A percentile compares a stretch with the other conserved stretches of the same genome.
Conservation (phyloP, 805 yeast species). For the Candida morakotiae region DNA sequence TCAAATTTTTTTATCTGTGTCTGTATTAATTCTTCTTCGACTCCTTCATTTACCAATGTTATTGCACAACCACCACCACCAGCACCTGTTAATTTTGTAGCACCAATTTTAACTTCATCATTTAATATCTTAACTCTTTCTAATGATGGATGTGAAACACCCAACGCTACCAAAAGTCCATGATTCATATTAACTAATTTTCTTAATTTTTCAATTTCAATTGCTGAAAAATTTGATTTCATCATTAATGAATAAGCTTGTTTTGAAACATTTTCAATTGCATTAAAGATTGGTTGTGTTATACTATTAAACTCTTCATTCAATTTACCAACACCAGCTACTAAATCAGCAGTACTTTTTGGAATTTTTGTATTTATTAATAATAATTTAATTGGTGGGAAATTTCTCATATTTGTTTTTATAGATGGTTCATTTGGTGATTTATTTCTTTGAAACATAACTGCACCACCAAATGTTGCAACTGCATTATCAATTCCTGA, state of each 20-base stretch:
- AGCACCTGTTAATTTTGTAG: slow-evolving; percentile 94
- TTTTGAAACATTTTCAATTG: slow-evolving; percentile 70
- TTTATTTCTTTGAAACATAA: slow-evolving; percentile 69
- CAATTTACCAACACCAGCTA: slow-evolving; percentile 65
- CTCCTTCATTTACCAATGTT: slow-evolving; percentile 60
- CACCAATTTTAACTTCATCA: slow-evolving; percentile 65
- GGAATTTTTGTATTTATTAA: slow-evolving; percentile 87
- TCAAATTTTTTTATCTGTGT: slow-evolving; percentile 34
- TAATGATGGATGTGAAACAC: slow-evolving; percentile 90
- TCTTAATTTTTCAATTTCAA: slow-evolving; percentile 36
- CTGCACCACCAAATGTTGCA: slow-evolving; percentile 95
- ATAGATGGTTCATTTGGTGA: slow-evolving; percentile 51
- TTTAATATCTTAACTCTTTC: slow-evolving; percentile 70
- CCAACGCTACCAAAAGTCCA: slow-evolving; percentile 77
- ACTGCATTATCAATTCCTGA: slow-evolving; percentile 96
- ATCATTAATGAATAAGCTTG: slow-evolving; percentile 69
- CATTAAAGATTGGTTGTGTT: slow-evolving; percentile 55
- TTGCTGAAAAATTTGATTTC: slow-evolving; percentile 45
- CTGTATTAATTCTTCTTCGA: slow-evolving; percentile 28
- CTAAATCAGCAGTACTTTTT: slow-evolving; percentile 79
- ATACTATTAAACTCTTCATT: slow-evolving; percentile 52
- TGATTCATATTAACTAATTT: slow-evolving; percentile 79
- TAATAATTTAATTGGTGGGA: slow-evolving; percentile 71
- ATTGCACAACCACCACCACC: slow-evolving; percentile 99
- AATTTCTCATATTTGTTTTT: slow-evolving; percentile 63